These are phyloP conservation scores for Elongisporangium senticosum DNA, from an alignment of 352 stramenopile species.

Conservation along the genomic window DNA sequence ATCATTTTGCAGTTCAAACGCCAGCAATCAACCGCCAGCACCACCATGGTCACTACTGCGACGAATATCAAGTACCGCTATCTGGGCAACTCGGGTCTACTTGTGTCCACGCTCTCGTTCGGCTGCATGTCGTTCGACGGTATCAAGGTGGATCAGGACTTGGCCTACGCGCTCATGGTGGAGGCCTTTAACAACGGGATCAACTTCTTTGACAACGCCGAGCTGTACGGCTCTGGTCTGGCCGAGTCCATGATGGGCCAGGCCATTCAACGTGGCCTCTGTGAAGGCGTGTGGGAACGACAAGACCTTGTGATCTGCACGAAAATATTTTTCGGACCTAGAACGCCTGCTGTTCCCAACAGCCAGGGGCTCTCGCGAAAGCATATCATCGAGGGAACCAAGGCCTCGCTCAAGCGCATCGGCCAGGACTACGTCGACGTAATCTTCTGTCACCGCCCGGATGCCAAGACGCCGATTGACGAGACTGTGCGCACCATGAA, in stretches of 20 bases:
- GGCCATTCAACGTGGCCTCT: constrained; percentile 29
- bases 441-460: constrained; percentile 48
- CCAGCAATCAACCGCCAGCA: too few species aligned
- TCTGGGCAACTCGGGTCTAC: constrained; percentile 27
- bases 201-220: constrained; percentile 49
- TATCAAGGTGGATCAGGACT: constrained; percentile 13
- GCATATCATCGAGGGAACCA: constrained; percentile 36
- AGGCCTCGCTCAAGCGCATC: constrained; percentile 30
- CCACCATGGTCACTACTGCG: too few species aligned
- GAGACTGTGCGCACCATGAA: constrained; percentile 58
- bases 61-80: constrained; percentile 33
- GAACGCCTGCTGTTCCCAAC: constrained; percentile 10
- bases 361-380: constrained; percentile 21
- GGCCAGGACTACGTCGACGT: constrained; percentile 41
- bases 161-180: constrained; percentile 21
- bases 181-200: constrained; percentile 29
- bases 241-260: constrained; percentile 34
- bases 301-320: constrained; percentile 48
- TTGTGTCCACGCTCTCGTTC: constrained; percentile 32
- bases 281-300: constrained; percentile 19
- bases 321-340: constrained; percentile 39
- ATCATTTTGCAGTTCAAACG: too few species aligned
- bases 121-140: constrained; percentile 27
- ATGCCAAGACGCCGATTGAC: constrained; percentile 47
- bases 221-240: constrained; percentile 30